These are phyloP conservation scores for Melaleuca quinquenervia DNA, from an alignment of 345 rosid genomes.

Conservation along the genomic window DNA sequence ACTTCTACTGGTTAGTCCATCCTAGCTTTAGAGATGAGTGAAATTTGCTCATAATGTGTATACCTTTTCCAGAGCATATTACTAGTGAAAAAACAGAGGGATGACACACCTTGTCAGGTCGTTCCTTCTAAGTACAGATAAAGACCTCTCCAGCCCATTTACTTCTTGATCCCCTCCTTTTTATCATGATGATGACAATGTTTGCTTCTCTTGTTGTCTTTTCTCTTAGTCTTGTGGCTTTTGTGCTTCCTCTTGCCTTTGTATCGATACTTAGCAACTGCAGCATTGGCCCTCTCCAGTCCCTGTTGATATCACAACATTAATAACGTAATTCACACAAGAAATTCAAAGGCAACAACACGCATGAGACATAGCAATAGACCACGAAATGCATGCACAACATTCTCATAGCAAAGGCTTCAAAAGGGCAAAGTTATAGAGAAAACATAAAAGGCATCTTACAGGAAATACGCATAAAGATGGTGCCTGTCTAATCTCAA, in stretches of 20 bases:
- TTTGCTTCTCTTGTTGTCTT: not conserved
- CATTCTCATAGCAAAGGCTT: not conserved
- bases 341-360: not conserved
- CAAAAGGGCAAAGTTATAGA: not conserved
- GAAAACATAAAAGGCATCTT: not conserved
- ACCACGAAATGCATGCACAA: not conserved
- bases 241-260: not conserved
- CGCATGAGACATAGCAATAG: not conserved
- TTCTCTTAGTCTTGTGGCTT: not conserved
- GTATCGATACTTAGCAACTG: not conserved
- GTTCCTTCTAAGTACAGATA: not conserved
- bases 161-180: not conserved
- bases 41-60: not conserved
- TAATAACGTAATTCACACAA: not conserved
- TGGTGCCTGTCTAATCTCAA: constrained; percentile 17
- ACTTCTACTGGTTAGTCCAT: not conserved
- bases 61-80: not conserved
- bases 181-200: not conserved
- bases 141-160: not conserved
- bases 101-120: not conserved
- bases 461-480: constrained; percentile 13
- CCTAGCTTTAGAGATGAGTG: not conserved
- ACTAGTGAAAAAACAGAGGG: not conserved
- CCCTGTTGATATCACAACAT: not conserved
- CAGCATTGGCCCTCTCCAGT: not conserved